Evolutionary conservation across 2,329 filamentous ascomycete species (phyloP), one percentile per base, ranked within the genome.

Genomic region (Clonostachys chloroleuca): DNA sequence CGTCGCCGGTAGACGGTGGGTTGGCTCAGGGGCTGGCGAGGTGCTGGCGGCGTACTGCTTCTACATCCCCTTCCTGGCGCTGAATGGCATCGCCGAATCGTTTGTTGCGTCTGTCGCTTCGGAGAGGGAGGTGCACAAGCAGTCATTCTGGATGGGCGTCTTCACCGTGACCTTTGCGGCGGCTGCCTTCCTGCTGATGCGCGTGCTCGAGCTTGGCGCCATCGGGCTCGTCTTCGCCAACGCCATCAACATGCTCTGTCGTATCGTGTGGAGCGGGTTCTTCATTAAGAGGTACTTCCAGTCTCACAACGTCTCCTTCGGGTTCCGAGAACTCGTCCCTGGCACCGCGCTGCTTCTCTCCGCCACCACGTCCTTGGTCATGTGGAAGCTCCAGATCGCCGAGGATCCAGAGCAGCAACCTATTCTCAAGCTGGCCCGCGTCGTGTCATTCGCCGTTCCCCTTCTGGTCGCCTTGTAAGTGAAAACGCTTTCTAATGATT

Each of bases 31-130:
- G 40, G 89, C 92, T 1, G 84, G 85, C 6, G 66, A 77, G 9
- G 85, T 94, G 5, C 76, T 99, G 7, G 83, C 85, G 0, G 78
- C 78, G 0, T 99, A 96, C 66, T 92, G 89, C 69, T 91, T 90
- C 65, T 97, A 96, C 69, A 89, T 99, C 49, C 94, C 94, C 1
- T 83, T 97, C 24, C 78, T 97, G 5, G 94, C 92, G 4, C 71
- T 95, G 57, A 99, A 99, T 60, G 94, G 94, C 45, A 81, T 97
- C 18, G 83, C 87, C 2, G 94, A 99, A 68, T 89, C 91, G 0
- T 97, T 99, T 57, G 92, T 97, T 14, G 86, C 92, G 1, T 90
- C 89, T 3, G 89, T 95, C 1, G 92, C 92, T 1, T 85, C 80
- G 0, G 79, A 89, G 52, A 67, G 75, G 5, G 79, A 97, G 54